Evolutionary conservation across 176 grass and related monocot genomes (phyloP).

Genomic region (Puccinellia tenuiflora): DNA sequence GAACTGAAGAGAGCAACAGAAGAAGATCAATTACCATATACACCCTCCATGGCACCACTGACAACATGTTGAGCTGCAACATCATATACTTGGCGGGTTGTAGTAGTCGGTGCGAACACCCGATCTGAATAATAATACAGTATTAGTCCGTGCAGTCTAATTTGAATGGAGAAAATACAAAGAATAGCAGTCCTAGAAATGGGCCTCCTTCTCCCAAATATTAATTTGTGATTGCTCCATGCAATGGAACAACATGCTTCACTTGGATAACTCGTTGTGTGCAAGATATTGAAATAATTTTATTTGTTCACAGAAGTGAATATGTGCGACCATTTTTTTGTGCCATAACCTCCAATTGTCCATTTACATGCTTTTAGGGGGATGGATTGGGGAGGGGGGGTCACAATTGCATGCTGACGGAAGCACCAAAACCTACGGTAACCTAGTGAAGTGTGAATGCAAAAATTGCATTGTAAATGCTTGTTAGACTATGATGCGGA

Average conservation of each 20-base stretch:
- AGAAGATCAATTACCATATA: constrained; percentile 77
- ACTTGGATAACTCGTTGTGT: constrained; percentile 5
- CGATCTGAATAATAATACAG: constrained; percentile 52
- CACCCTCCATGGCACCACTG: constrained; percentile 86
- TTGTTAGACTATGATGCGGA: not conserved
- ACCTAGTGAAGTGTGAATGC: not conserved
- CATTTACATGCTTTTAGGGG: not conserved
- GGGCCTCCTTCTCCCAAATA: not conserved
- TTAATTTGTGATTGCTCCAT: not conserved
- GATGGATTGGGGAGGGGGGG: too few relatives aligned
- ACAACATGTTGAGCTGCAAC: constrained; percentile 98
- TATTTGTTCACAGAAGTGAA: not conserved
- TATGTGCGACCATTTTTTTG: not conserved
- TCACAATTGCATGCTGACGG: not conserved
- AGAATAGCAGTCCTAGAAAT: not conserved
- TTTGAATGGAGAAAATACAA: not conserved
- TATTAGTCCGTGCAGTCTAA: constrained; percentile 18
- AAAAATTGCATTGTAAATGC: not conserved
- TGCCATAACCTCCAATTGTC: not conserved
- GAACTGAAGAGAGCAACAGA: not conserved
- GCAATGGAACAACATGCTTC: not conserved
- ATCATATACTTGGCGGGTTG: constrained; percentile 99
- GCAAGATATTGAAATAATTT: not conserved
- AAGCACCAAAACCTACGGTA: not conserved
- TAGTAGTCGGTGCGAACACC: constrained; percentile 98